Evolutionary conservation across 2,329 filamentous ascomycete genomes (phyloP), one percentile per base, ranked within the genome.

Genomic region (Sporothrix luriei): DNA sequence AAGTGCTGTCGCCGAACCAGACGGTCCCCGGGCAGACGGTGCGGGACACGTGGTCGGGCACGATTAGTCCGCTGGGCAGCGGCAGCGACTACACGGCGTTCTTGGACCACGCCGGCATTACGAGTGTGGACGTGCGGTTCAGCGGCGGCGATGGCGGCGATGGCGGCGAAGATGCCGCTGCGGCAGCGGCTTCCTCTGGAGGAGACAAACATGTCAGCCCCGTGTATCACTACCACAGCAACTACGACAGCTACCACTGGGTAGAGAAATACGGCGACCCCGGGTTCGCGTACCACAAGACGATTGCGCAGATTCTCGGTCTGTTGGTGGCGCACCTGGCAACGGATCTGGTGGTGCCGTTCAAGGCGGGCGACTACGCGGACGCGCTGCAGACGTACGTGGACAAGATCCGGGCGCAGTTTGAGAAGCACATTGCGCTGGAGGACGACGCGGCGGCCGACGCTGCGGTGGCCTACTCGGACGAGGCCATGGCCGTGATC

Each of bases 191-290:
- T 1, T 19, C 64, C 40, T 43, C 11, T 11, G 11, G 40, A 43
- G 52, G 10, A n/a, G n/a, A 61, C 5, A 57, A 21, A 33, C 16
- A 14, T 2, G 29, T 46, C 38, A 83, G 84, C 55, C 81, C 89
- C 0, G 83, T 92, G 3, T 92, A 93, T 76, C 90, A 92, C 75
- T 97, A 97, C 78, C 93, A 97, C 80, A 87, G 87, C 72, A 95
- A 95, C 79, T 96, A 94, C 76, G 93, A 96, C 76, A 91, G 89
- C 75, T 95, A 93, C 78, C 83, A 90, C 78, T 97, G 94, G 93
- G 96, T 97, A 92, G 85, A 89, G 68, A 86, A 85, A 29, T 95
- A 87, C 72, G 93, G 92, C 54, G 94, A 97, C 75, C 84, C 84
- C 1, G 85, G 83, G 26, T 89, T 88, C 69, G 81, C 84, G 59